Evolutionary conservation across 192 early-diverging fungal species (phyloP).

Genomic region (Entomortierella chlamydospora): DNA sequence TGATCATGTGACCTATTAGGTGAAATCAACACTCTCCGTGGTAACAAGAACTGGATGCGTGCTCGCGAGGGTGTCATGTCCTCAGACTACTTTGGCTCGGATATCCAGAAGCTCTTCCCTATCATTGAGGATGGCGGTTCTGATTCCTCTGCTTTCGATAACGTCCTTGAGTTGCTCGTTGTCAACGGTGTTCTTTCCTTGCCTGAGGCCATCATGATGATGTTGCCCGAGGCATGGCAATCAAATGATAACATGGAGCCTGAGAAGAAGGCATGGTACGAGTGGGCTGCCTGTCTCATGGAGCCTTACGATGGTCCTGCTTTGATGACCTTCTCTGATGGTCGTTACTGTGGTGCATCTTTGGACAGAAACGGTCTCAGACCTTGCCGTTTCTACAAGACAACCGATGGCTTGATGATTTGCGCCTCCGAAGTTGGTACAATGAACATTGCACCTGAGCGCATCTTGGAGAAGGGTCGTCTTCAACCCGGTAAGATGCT

Average conservation of each 20-base stretch:
- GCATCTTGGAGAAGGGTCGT: slow-evolving; percentile 89
- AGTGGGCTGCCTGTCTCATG: slow-evolving; percentile 98
- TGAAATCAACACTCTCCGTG: slow-evolving; percentile 98
- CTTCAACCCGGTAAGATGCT: slow-evolving; percentile 97
- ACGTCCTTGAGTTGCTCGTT: slow-evolving; percentile 94
- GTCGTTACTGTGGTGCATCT: slow-evolving; percentile 97
- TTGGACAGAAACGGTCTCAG: slow-evolving; percentile 97
- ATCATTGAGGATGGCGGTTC: slow-evolving; percentile 96
- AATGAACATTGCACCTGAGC: slow-evolving; percentile 82
- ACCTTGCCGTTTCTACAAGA: slow-evolving; percentile 98
- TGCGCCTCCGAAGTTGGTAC: slow-evolving; percentile 98
- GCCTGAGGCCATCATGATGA: slow-evolving; percentile 98
- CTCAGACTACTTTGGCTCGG: slow-evolving; percentile 81
- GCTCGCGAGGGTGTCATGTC: slow-evolving; percentile 95
- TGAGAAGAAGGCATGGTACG: slow-evolving; percentile 93
- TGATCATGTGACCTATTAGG: slow-evolving; percentile 57
- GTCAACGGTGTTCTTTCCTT: slow-evolving; percentile 90
- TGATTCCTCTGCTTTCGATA: slow-evolving; percentile 97
- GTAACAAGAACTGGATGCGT: slow-evolving; percentile 99
- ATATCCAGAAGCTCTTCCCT: slow-evolving; percentile 87
- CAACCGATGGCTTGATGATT: slow-evolving; percentile 93
- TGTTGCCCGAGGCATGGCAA: slow-evolving; percentile 99
- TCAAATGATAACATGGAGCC: slow-evolving; percentile 86
- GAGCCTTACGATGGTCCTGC: slow-evolving; percentile 99
- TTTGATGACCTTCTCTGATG: slow-evolving; percentile 97